Evolutionary conservation across 257 asterid genomes (phyloP).

Genomic region (Osmanthus fragrans): DNA sequence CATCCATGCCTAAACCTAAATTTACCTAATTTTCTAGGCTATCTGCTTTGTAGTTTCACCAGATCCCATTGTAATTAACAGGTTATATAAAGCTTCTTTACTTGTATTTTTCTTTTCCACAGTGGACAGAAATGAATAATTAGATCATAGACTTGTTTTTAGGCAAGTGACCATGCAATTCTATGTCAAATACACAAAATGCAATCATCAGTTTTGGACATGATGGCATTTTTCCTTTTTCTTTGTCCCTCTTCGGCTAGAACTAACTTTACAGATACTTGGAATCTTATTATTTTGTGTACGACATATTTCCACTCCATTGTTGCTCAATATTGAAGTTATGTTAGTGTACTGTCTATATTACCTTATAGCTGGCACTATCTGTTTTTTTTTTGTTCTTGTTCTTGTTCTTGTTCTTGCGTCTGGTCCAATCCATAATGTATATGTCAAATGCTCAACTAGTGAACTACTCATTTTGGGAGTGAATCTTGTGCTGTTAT

Average conservation of each 20-base stretch:
- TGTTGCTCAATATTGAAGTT: not conserved
- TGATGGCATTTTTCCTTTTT: conserved; percentile 25
- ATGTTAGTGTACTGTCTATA: not conserved
- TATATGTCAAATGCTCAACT: too few relatives aligned
- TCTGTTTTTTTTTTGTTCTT: too few relatives aligned
- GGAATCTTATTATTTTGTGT: not conserved
- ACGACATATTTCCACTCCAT: not conserved
- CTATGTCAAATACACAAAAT: not conserved
- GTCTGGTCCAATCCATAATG: not conserved
- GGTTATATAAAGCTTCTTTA: not conserved
- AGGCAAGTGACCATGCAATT: too few relatives aligned
- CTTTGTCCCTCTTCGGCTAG: not conserved
- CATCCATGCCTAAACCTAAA: conserved; percentile 53
- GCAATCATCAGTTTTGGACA: conserved; percentile 32
- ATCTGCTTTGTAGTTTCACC: conserved; percentile 36
- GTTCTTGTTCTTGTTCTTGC: too few relatives aligned
- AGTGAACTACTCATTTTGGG: too few relatives aligned
- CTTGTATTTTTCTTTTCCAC: conserved; percentile 20
- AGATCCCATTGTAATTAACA: conserved; percentile 40
- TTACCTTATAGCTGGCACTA: not conserved
- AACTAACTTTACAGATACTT: not conserved
- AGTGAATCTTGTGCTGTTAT: not conserved
- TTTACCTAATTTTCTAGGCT: conserved; percentile 41
- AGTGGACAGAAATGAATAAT: conserved; percentile 26
- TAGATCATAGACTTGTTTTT: conserved; percentile 25